A percentile compares a stretch with the other conserved stretches of the same genome.
These are phyloP conservation scores for Pyrus hybrid DNA, from an alignment of 331 rosid species.

Conservation along the genomic window DNA sequence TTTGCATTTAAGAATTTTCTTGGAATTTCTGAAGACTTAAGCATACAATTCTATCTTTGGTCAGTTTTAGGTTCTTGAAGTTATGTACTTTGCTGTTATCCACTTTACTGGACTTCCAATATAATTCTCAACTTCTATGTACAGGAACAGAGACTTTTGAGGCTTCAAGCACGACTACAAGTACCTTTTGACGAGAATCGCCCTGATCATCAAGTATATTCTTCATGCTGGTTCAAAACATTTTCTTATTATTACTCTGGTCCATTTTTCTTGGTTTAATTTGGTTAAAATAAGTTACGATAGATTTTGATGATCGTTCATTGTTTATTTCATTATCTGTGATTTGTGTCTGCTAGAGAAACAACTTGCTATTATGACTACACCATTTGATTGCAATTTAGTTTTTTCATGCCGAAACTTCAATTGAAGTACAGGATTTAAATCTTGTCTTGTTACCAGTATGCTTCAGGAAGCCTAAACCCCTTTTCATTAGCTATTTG, in stretches of 20 bases:
- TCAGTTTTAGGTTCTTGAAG: not conserved
- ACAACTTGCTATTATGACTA: not conserved
- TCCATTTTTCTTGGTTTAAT: not conserved
- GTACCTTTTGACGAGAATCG: conserved; percentile 67
- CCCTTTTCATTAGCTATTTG: not conserved
- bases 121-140: not conserved
- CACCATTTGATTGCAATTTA: not conserved
- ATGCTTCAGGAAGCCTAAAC: not conserved
- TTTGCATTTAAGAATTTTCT: not conserved
- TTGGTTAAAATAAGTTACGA: not conserved
- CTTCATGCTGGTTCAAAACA: conserved; percentile 6
- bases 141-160: conserved; percentile 75
- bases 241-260: not conserved
- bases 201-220: conserved; percentile 71
- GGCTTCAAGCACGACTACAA: conserved; percentile 74
- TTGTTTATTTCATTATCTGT: not conserved
- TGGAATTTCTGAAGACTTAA: not conserved
- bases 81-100: not conserved
- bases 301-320: not conserved
- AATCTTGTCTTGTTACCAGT: not conserved
- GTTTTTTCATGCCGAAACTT: not conserved
- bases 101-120: not conserved
- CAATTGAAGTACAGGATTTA: not conserved
- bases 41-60: not conserved
- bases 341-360: not conserved